These are phyloP conservation scores for Penicillium rolfsii DNA, from an alignment of 2,329 filamentous ascomycete species.

Conservation along the genomic window DNA sequence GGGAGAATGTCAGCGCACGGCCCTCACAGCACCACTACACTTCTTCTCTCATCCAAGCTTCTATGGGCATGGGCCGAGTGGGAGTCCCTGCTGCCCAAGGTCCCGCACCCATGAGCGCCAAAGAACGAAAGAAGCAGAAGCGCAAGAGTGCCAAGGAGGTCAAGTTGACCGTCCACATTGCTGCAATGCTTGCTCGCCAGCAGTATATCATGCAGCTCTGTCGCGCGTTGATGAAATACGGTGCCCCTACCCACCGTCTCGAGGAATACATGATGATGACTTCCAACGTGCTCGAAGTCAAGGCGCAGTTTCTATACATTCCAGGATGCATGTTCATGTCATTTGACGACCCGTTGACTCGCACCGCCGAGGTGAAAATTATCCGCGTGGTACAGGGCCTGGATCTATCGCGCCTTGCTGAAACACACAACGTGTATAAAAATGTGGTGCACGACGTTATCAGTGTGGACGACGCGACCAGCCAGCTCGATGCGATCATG, in stretches of 20 bases:
- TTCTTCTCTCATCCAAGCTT: slow-evolving; percentile 33
- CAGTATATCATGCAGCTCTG: slow-evolving; percentile 38
- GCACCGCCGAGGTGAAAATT: slow-evolving; percentile 50
- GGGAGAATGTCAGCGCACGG: slow-evolving; percentile 7
- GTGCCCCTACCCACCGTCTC: slow-evolving; percentile 35
- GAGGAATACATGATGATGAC: slow-evolving; percentile 91
- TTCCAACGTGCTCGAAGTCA: slow-evolving; percentile 79
- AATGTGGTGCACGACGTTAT: slow-evolving; percentile 49
- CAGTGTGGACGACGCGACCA: slow-evolving; percentile 45
- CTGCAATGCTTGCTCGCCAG: slow-evolving; percentile 65
- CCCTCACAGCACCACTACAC: slow-evolving; percentile 25
- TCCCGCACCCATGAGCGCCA: slow-evolving; percentile 20
- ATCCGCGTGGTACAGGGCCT: slow-evolving; percentile 46
- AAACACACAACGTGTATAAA: slow-evolving; percentile 50
- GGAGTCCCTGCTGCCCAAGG: slow-evolving; percentile 29
- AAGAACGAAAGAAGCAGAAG: slow-evolving; percentile 33
- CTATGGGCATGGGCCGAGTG: slow-evolving; percentile 32
- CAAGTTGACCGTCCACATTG: slow-evolving; percentile 62
- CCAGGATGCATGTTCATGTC: slow-evolving; percentile 57
- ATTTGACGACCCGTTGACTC: slow-evolving; percentile 62
- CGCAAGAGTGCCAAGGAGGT: slow-evolving; percentile 50
- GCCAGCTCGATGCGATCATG: slow-evolving; percentile 56
- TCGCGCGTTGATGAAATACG: slow-evolving; percentile 36
- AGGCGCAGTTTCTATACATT: slow-evolving; percentile 85
- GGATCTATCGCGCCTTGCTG: slow-evolving; percentile 47